A percentile compares a stretch with the other conserved stretches of the same genome.
Conservation (phyloP, 129 eudicot genomes). For the Flaveria trinervia region DNA sequence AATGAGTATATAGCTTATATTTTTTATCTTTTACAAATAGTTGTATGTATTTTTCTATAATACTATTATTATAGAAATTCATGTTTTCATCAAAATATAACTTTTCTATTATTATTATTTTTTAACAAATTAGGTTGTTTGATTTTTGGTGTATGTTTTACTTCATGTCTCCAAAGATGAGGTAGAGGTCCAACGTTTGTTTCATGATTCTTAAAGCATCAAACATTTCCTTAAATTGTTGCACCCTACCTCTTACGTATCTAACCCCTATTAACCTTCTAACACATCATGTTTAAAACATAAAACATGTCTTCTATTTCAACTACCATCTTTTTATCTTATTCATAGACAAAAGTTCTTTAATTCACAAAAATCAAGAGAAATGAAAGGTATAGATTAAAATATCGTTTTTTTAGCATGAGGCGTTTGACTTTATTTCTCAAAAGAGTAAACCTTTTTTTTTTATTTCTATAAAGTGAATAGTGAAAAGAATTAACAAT, state of each 20-base stretch:
- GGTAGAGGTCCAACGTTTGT: slow-evolving; percentile 34
- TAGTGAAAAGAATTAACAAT: too few species aligned
- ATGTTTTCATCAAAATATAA: neutral
- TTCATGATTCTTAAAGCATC: slow-evolving; percentile 30
- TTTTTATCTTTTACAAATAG: too few species aligned
- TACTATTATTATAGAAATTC: neutral
- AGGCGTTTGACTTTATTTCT: neutral
- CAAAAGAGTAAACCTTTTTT: neutral
- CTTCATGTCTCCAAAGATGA: slow-evolving; percentile 26
- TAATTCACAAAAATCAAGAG: neutral
- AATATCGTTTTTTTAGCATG: neutral
- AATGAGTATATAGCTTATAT: too few species aligned
- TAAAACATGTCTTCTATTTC: slow-evolving; percentile 24
- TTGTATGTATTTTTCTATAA: too few species aligned
- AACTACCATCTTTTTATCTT: neutral
- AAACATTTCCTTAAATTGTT: neutral
- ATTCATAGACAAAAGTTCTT: neutral
- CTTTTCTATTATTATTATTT: neutral
- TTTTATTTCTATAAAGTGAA: neutral
- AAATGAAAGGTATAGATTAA: neutral
- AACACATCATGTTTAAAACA: slow-evolving; percentile 24
- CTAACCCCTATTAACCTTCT: slow-evolving; percentile 16
- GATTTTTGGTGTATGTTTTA: slow-evolving; percentile 14
- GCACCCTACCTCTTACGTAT: slow-evolving; percentile 6
- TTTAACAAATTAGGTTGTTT: slow-evolving; percentile 2